Percentiles rank a stretch among this genome's conserved stretches.
Evolutionary conservation across 768 basidiomycete species (phyloP).

Genomic region (Lepiota brunneoincarnata): DNA sequence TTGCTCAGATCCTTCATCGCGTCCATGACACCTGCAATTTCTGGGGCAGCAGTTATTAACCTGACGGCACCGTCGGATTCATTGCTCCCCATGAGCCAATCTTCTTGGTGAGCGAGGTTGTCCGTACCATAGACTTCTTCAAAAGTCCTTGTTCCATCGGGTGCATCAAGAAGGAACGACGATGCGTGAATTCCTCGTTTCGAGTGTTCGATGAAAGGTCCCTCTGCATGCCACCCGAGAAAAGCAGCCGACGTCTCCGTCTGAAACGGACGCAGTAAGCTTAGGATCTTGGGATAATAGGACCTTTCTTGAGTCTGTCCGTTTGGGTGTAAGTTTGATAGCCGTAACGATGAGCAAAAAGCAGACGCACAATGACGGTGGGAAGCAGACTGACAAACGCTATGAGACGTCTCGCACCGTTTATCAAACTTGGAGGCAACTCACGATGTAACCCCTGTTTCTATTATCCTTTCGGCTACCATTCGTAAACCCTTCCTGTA

Average conservation of each 20-base stretch:
- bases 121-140: slow-evolving; percentile 71
- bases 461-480: slow-evolving; percentile 74
- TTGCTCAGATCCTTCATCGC: slow-evolving; percentile 57
- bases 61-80: slow-evolving; percentile 57
- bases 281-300: slow-evolving; percentile 68
- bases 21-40: slow-evolving; percentile 78
- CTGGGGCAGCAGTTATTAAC: slow-evolving; percentile 85
- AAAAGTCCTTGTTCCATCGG: slow-evolving; percentile 62
- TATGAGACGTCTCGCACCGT: slow-evolving; percentile 16
- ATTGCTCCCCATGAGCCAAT: slow-evolving; percentile 55
- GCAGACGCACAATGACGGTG: slow-evolving; percentile 62
- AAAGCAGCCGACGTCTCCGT: slow-evolving; percentile 64
- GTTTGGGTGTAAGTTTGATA: not conserved
- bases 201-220: slow-evolving; percentile 80
- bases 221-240: slow-evolving; percentile 90
- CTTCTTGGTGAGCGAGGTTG: slow-evolving; percentile 61
- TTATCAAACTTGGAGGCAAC: slow-evolving; percentile 23
- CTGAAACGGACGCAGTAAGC: slow-evolving; percentile 66
- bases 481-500: slow-evolving; percentile 68
- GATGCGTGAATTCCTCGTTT: slow-evolving; percentile 85
- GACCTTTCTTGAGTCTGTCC: slow-evolving; percentile 74
- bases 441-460: slow-evolving; percentile 88
- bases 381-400: slow-evolving; percentile 46
- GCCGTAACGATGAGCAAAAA: not conserved
- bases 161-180: slow-evolving; percentile 59